These are phyloP conservation scores for Hibiscus tridactylites DNA, from an alignment of 345 rosid species.

Conservation along the genomic window DNA sequence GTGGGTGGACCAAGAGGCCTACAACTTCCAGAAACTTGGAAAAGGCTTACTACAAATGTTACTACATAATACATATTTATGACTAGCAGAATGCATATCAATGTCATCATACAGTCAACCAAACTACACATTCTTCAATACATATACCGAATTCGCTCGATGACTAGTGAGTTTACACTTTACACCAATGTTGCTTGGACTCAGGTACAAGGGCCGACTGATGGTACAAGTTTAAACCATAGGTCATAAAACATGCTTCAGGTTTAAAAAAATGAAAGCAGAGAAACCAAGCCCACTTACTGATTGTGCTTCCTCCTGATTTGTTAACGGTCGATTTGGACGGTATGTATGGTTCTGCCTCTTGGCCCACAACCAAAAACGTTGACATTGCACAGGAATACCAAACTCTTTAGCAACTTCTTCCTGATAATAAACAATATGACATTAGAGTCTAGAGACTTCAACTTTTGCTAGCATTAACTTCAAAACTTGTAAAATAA, in stretches of 20 bases:
- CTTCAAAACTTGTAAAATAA: not conserved
- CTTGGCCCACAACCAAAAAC: conserved; percentile 85
- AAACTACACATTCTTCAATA: not conserved
- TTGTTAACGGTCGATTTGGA: conserved; percentile 56
- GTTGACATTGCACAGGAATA: conserved; percentile 56
- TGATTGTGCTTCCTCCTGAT: conserved; percentile 54
- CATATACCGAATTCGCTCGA: not conserved
- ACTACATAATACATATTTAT: not conserved
- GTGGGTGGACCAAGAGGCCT: not conserved
- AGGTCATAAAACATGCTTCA: not conserved
- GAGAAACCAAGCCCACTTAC: conserved; percentile 27
- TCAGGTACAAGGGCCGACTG: not conserved
- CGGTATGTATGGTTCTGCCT: conserved; percentile 76
- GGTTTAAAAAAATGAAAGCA: not conserved
- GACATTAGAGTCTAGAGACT: not conserved
- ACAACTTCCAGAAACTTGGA: not conserved
- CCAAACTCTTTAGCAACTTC: conserved; percentile 70
- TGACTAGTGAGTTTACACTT: not conserved
- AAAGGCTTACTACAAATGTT: not conserved
- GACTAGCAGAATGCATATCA: not conserved
- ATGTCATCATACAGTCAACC: not conserved
- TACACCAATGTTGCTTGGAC: not conserved
- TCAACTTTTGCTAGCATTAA: not conserved
- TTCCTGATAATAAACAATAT: conserved; percentile 30
- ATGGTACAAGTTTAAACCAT: not conserved